Base-by-base conservation (phyloP, 2,329 filamentous ascomycete species). In the Ambrosiella xylebori region DNA sequence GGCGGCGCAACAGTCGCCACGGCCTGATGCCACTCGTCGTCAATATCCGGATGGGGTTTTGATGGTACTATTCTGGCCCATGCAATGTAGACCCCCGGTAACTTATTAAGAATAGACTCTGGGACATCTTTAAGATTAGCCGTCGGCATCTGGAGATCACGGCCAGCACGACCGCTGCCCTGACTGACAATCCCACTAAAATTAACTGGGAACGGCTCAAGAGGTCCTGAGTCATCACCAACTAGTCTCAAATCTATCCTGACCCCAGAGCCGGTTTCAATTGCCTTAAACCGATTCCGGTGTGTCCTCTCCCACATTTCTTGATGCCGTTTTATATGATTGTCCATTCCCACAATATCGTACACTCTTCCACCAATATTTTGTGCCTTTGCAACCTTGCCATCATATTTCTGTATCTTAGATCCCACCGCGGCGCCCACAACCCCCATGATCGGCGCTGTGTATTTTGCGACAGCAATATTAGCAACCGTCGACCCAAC, bases 71-170 rank as follows among this genome's bases (percentile, higher is more conserved):
- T 63, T 0, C 74, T 68, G 0, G 75, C 77, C 82, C 83, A 86
- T 2, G 80, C 82, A 44, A 83, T 80, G 64, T 82, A 86, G 6
- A 82, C 74, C 0, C 83, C 84, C 11, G 71, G 69, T 54, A 86
- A 71, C 2, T 76, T 74, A 61, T 77, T 68, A 19, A 73, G 70
- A 45, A 84, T 66, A 39, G 77, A 72, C 35, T 76, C 75, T 0
- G 78, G 71, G 0, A 84, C 70, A 8, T 71, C 73, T 0, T 64
- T 63, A 1, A 86, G 66, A 60, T 76, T 80, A 0, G 80, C 75
- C 0, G 76, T 80, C 0, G 79, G 77, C 1, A 76, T 69, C 0
- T 74, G 74, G 5, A 75, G 67, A 41, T 73, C 67, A 9, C 64
- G 62, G 2, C 64, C 65, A 12, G 71, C 70, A 41, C 67, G 63